Evolutionary conservation across 108 stramenopile species (phyloP).

Genomic region (Skeletonema marinoi): DNA sequence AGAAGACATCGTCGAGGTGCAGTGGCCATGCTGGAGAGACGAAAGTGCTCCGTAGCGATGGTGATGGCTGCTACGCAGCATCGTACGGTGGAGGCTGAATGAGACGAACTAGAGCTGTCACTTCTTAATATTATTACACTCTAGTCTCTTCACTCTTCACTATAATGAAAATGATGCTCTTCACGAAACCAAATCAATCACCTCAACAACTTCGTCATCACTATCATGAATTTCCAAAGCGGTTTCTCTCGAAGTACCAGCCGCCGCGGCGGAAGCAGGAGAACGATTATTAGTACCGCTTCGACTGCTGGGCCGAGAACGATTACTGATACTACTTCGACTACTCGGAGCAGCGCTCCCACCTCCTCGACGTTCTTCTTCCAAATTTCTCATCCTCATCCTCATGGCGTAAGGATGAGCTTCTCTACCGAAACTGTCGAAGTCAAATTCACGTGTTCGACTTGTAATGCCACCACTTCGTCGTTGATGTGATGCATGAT

Average conservation of each 20-base stretch:
- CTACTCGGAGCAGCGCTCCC: neutral
- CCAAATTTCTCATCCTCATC: neutral
- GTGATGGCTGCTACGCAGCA: no score
- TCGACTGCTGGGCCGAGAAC: neutral
- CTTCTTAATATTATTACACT: neutral
- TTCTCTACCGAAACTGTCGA: neutral
- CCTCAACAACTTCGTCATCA: slow-evolving; percentile 41
- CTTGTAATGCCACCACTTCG: neutral
- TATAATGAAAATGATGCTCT: neutral
- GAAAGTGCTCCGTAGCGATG: no score
- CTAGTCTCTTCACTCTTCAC: neutral
- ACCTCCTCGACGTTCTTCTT: neutral
- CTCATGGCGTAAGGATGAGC: neutral
- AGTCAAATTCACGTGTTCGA: neutral
- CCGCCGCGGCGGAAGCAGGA: neutral
- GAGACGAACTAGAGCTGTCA: neutral
- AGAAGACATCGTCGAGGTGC: no score
- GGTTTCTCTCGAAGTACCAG: slow-evolving; percentile 41
- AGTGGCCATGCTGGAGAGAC: no score
- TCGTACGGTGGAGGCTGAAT: no score
- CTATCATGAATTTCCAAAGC: slow-evolving; percentile 46
- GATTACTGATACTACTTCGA: neutral
- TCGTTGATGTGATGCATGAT: neutral
- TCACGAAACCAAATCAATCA: slow-evolving; percentile 16
- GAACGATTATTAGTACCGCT: neutral